phyloP scores from a whole-genome alignment of 1,139 yeast genomes.

The Saccharomycopsis hybrid region DNA sequence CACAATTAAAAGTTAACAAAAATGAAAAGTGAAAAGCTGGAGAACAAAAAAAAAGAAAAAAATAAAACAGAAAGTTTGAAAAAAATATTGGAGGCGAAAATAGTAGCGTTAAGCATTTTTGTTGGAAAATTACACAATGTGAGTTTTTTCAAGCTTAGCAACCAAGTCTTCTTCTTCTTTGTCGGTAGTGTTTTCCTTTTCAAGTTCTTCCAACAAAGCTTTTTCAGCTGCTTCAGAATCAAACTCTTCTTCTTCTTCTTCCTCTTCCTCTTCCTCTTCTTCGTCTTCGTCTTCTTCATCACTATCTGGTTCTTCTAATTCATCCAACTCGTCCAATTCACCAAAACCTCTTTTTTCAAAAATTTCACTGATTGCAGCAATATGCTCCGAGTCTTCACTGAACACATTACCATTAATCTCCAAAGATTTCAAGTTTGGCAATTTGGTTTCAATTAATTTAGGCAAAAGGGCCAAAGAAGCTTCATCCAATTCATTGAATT shows the following conservation, averaged over 20 bases:
- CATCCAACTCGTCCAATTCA: slow-evolving; percentile 86
- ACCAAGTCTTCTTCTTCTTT: slow-evolving; percentile 18
- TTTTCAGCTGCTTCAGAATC: slow-evolving; percentile 12
- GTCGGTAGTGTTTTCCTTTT: slow-evolving; percentile 6
- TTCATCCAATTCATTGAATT: slow-evolving; percentile 81
- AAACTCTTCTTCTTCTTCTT: slow-evolving; percentile 32
- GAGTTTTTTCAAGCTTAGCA: slow-evolving; percentile 11
- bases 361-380: slow-evolving; percentile 48
- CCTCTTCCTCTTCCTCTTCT: slow-evolving; percentile 52
- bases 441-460: slow-evolving; percentile 43
- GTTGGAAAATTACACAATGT: slow-evolving; percentile 3
- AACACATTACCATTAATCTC: slow-evolving; percentile 93
- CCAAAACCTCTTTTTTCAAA: slow-evolving; percentile 75
- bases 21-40: no score
- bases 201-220: slow-evolving; percentile 11
- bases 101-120: no score
- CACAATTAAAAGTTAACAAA: no score
- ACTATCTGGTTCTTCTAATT: slow-evolving; percentile 82
- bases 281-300: slow-evolving; percentile 78
- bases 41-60: no score
- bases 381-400: slow-evolving; percentile 63
- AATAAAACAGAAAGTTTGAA: no score
- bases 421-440: slow-evolving; percentile 56
- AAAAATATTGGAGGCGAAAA: no score
- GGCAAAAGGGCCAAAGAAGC: slow-evolving; percentile 54